These are phyloP conservation scores for Lepiota venenata DNA, from an alignment of 768 basidiomycete species.

Conservation along the genomic window DNA sequence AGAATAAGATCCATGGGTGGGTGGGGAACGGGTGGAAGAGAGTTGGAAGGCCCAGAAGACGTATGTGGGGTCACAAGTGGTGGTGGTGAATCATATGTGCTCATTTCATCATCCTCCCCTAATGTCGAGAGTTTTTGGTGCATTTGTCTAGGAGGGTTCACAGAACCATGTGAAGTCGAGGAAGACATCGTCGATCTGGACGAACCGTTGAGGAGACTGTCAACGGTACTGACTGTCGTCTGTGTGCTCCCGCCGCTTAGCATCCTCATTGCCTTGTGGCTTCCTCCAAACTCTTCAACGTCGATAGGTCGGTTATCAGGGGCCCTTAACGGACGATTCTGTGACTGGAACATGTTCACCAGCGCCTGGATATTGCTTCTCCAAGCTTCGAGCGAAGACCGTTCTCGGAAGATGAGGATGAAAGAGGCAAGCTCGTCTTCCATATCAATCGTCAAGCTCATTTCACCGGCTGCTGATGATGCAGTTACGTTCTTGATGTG, in stretches of 20 bases:
- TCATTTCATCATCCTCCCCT: conserved; percentile 68
- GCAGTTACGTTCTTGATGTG: conserved; percentile 91
- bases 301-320: conserved; percentile 37
- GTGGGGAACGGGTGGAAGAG: conserved; percentile 77
- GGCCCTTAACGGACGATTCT: conserved; percentile 33
- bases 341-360: conserved; percentile 66
- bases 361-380: conserved; percentile 76
- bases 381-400: conserved; percentile 88
- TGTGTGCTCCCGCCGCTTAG: conserved; percentile 67
- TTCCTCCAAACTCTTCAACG: conserved; percentile 78
- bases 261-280: conserved; percentile 73
- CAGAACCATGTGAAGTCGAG: conserved; percentile 67
- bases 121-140: conserved; percentile 59
- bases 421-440: conserved; percentile 96
- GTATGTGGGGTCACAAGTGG: conserved; percentile 69
- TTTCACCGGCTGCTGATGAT: conserved; percentile 71
- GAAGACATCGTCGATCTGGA: conserved; percentile 71
- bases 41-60: conserved; percentile 74
- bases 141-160: conserved; percentile 29
- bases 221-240: conserved; percentile 61
- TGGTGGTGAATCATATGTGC: conserved; percentile 50
- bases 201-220: conserved; percentile 66
- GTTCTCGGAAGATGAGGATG: conserved; percentile 93
- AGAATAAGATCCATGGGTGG: conserved; percentile 91
- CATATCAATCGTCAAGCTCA: conserved; percentile 97